Percentiles rank a stretch among this genome's conserved stretches.
Evolutionary conservation across 768 basidiomycete species (phyloP).

Genomic region (Xerocomellus amylosporus): DNA sequence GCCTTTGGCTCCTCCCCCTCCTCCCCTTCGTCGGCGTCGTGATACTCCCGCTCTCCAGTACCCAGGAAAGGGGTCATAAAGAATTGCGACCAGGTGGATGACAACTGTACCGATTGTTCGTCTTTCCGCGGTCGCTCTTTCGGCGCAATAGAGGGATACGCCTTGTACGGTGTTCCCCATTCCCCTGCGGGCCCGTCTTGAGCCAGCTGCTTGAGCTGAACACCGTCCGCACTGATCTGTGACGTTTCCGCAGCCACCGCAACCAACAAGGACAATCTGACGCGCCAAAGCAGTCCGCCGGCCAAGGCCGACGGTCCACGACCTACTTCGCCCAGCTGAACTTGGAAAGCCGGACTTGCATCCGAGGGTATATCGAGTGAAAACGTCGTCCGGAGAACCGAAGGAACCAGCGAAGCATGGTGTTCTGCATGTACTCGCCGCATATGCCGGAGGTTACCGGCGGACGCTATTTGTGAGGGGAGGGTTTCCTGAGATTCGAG

Average conservation of each 20-base stretch:
- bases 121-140: slow-evolving; percentile 41
- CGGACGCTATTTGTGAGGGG: slow-evolving; percentile 55
- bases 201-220: slow-evolving; percentile 50
- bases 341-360: slow-evolving; percentile 81
- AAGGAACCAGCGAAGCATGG: slow-evolving; percentile 69
- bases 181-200: slow-evolving; percentile 61
- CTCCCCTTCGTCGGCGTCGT: slow-evolving; percentile 48
- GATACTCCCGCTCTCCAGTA: slow-evolving; percentile 47
- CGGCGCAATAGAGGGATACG: slow-evolving; percentile 56
- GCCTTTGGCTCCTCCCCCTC: slow-evolving; percentile 34
- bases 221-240: slow-evolving; percentile 47
- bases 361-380: slow-evolving; percentile 91
- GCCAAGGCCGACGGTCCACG: slow-evolving; percentile 21
- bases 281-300: slow-evolving; percentile 90
- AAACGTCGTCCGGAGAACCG: slow-evolving; percentile 78
- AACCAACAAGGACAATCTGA: slow-evolving; percentile 83
- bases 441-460: slow-evolving; percentile 49
- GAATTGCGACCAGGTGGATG: slow-evolving; percentile 38
- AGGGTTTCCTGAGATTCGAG: slow-evolving; percentile 87
- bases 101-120: background rate
- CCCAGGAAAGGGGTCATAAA: slow-evolving; percentile 41
- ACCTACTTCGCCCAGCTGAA: slow-evolving; percentile 46
- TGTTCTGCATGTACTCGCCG: slow-evolving; percentile 84
- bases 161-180: slow-evolving; percentile 71
- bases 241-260: slow-evolving; percentile 55